Base-by-base conservation (phyloP, 2,329 filamentous ascomycete genomes). In the Hymenoscyphus linearis region DNA sequence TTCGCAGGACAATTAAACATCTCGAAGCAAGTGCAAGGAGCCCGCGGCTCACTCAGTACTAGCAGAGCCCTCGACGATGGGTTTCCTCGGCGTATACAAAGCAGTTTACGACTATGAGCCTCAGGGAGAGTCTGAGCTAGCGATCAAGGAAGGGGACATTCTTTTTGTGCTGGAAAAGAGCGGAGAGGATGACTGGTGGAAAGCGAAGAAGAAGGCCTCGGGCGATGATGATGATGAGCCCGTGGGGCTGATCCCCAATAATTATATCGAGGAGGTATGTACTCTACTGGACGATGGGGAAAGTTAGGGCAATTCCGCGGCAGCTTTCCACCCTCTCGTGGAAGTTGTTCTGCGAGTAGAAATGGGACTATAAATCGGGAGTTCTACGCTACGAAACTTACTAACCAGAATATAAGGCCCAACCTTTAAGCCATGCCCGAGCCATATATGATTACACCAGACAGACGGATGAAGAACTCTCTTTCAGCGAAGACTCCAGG, bases 371-470 rank as follows among this genome's bases (percentile, higher is more conserved):
- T 56, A 26, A 10, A 40, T 18, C 7, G 9, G 31, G 34, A 56
- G 10, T 56, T n/a, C 13, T 22, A 52, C 57, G 56, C 60, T 55
- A 61, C 50, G 50, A 56, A 64, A 52, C 27, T 60, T 69, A 56
- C 71, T 50, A 59, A 36, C 54, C 18, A 54, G 12, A 59, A 27
- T 27, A 35, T 61, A 68, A 91, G 86, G 87, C 87, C 62, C 78
- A 82, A 69, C 84, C 89, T 26, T 76, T 84, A 64, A 79, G 85
- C 64, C 82, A 87, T 67, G 95, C 93, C 56, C 92, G 89, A 74
- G 91, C 95, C n/a, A 84, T 98, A n/a, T 99, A 93, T 79, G 95
- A 99, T 75, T 99, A 99, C 75, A 90, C 90, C 57, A 86, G 93
- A 69, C 95, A 99, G 78, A 99, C 95, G 26, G 95, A 99, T 72